Evolutionary conservation across 257 asterid species (phyloP).

Genomic region (Avicennia marina): DNA sequence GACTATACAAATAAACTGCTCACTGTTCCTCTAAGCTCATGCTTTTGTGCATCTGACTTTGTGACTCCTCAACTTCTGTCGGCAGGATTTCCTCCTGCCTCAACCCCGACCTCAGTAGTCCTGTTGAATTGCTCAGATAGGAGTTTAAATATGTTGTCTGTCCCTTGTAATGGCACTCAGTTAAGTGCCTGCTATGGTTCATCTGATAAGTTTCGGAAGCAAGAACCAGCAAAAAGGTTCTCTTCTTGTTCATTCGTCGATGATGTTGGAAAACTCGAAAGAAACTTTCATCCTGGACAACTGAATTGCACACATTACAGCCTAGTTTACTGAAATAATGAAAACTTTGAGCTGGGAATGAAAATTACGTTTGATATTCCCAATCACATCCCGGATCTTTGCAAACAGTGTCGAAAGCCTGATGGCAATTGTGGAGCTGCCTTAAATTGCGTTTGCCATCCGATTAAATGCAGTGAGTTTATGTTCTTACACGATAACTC

Average conservation of each 20-base stretch:
- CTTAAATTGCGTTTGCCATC: slow-evolving; percentile 66
- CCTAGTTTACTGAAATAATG: slow-evolving; percentile 17
- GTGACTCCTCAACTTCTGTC: slow-evolving; percentile 31
- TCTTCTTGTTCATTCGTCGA: slow-evolving; percentile 26
- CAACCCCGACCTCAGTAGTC: slow-evolving; percentile 34
- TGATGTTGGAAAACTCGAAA: slow-evolving; percentile 17
- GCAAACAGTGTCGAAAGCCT: slow-evolving; percentile 49
- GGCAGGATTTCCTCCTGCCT: slow-evolving; percentile 37
- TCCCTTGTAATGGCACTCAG: slow-evolving; percentile 8
- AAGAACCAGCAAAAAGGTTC: slow-evolving; percentile 1
- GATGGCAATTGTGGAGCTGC: slow-evolving; percentile 59
- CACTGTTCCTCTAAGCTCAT: slow-evolving; percentile 33
- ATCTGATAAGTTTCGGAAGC: not conserved
- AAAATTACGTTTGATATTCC: slow-evolving; percentile 50
- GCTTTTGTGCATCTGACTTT: slow-evolving; percentile 31
- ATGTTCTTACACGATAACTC: not conserved
- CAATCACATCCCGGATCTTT: slow-evolving; percentile 57
- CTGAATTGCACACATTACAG: slow-evolving; percentile 44
- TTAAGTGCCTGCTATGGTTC: not conserved
- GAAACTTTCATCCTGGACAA: slow-evolving; percentile 25
- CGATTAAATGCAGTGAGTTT: slow-evolving; percentile 48
- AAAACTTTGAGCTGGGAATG: slow-evolving; percentile 28
- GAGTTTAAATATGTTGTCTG: not conserved
- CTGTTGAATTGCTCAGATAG: slow-evolving; percentile 33
- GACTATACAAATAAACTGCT: slow-evolving; percentile 35